A percentile compares a stretch with the other conserved stretches of the same genome.
These are phyloP conservation scores for Phytophthora macrochlamydospora DNA, from an alignment of 352 stramenopile genomes.

Conservation along the genomic window DNA sequence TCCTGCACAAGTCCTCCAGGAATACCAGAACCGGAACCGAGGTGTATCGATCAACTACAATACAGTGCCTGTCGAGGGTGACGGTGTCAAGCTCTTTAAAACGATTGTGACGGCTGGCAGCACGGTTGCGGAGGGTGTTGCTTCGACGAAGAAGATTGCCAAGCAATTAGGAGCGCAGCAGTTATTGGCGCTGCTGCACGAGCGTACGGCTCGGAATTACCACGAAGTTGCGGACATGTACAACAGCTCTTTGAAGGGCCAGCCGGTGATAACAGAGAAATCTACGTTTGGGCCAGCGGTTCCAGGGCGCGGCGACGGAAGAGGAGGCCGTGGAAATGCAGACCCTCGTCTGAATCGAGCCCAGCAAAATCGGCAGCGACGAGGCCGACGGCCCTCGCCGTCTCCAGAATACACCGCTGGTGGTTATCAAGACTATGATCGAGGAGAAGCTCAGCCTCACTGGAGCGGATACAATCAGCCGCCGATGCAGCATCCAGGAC, in stretches of 20 bases:
- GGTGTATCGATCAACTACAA: slow-evolving; percentile 87
- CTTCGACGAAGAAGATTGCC: slow-evolving; percentile 80
- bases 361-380: slow-evolving; percentile 22
- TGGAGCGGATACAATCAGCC: slow-evolving; percentile 39
- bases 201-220: slow-evolving; percentile 55
- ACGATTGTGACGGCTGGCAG: slow-evolving; percentile 76
- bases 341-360: slow-evolving; percentile 33
- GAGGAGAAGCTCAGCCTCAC: slow-evolving; percentile 15
- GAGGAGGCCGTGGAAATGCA: slow-evolving; percentile 15
- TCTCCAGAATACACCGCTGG: slow-evolving; percentile 33
- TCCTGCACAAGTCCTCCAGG: slow-evolving; percentile 82
- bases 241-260: slow-evolving; percentile 52
- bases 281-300: slow-evolving; percentile 21
- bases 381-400: slow-evolving; percentile 19
- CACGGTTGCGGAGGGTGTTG: slow-evolving; percentile 70
- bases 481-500: slow-evolving; percentile 17
- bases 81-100: slow-evolving; percentile 79
- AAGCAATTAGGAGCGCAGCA: slow-evolving; percentile 83
- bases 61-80: slow-evolving; percentile 53
- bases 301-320: slow-evolving; percentile 15
- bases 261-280: slow-evolving; percentile 28
- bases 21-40: slow-evolving; percentile 84
- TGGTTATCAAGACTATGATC: slow-evolving; percentile 35
- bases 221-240: slow-evolving; percentile 76
- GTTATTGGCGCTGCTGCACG: slow-evolving; percentile 68